A percentile compares a stretch with the other conserved stretches of the same genome.
Conservation (phyloP, 192 early-diverging fungal genomes). For the Entomortierella beljakovae region DNA sequence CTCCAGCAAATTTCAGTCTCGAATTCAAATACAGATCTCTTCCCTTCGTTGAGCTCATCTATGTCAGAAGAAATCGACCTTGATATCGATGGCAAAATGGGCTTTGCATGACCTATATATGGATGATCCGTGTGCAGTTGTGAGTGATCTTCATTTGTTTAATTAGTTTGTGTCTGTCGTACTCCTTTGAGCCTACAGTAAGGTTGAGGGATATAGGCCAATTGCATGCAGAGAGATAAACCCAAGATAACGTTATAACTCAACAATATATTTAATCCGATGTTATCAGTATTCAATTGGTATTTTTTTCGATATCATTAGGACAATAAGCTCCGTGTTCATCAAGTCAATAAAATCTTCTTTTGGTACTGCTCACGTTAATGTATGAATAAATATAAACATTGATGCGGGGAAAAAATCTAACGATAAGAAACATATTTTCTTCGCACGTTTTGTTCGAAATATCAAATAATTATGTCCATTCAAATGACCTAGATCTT, state of each 20-base stretch:
- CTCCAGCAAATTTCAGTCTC: slow-evolving; percentile 57
- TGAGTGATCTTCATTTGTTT: slow-evolving; percentile 14
- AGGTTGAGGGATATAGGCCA: background rate
- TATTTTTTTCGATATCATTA: background rate
- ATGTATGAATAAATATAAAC: background rate
- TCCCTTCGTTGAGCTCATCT: background rate
- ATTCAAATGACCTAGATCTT: slow-evolving; percentile 46
- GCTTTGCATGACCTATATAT: background rate
- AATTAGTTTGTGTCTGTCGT: slow-evolving; percentile 14
- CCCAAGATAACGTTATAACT: slow-evolving; percentile 6
- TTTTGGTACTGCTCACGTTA: background rate
- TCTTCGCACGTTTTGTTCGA: too few relatives aligned
- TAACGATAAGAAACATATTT: too few relatives aligned
- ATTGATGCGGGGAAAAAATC: too few relatives aligned
- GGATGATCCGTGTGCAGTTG: slow-evolving; percentile 5
- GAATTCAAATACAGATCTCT: slow-evolving; percentile 32
- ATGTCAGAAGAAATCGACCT: background rate
- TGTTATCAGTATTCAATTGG: slow-evolving; percentile 29
- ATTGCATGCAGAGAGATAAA: slow-evolving; percentile 1
- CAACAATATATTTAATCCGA: background rate
- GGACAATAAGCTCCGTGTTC: background rate
- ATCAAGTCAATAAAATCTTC: background rate
- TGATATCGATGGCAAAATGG: background rate
- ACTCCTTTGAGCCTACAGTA: slow-evolving; percentile 14
- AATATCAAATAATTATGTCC: too few relatives aligned